phyloP scores from a whole-genome alignment of 331 rosid genomes.

The Acacia concinna region DNA sequence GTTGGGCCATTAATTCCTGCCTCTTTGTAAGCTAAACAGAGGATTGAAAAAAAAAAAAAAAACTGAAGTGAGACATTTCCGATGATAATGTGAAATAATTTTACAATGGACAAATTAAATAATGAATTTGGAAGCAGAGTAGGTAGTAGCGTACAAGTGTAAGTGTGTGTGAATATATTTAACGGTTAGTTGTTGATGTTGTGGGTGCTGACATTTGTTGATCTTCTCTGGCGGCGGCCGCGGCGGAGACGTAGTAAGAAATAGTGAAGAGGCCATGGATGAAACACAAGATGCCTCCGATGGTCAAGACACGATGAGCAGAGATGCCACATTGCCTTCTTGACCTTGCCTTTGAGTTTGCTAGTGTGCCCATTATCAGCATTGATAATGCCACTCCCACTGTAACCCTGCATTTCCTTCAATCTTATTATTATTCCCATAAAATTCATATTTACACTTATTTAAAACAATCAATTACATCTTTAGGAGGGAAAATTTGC shows the following conservation, averaged over 20 bases:
- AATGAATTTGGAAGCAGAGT: background rate
- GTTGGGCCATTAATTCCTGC: background rate
- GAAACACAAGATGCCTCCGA: slow-evolving; percentile 83
- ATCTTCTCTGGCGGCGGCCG: slow-evolving; percentile 48
- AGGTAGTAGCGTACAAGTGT: too few species aligned
- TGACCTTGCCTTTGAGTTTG: slow-evolving; percentile 54
- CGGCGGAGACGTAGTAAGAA: slow-evolving; percentile 55
- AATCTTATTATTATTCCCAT: background rate
- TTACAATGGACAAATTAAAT: background rate
- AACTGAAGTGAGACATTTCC: background rate
- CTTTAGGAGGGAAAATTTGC: too few species aligned
- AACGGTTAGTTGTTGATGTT: background rate
- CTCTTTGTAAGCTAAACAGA: background rate
- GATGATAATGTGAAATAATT: background rate
- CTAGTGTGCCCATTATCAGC: slow-evolving; percentile 60
- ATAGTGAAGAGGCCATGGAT: slow-evolving; percentile 59
- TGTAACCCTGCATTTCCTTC: slow-evolving; percentile 46
- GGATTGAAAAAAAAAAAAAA: background rate
- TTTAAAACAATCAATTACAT: too few species aligned
- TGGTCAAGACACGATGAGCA: slow-evolving; percentile 50
- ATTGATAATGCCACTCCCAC: slow-evolving; percentile 52
- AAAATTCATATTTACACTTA: too few species aligned
- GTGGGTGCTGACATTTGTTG: background rate
- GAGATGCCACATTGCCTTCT: slow-evolving; percentile 63
- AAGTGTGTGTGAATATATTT: background rate